A percentile compares a stretch with the other conserved stretches of the same genome.
These are phyloP conservation scores for Vitellaria paradoxa DNA, from an alignment of 179 eudicot genomes.

Conservation along the genomic window DNA sequence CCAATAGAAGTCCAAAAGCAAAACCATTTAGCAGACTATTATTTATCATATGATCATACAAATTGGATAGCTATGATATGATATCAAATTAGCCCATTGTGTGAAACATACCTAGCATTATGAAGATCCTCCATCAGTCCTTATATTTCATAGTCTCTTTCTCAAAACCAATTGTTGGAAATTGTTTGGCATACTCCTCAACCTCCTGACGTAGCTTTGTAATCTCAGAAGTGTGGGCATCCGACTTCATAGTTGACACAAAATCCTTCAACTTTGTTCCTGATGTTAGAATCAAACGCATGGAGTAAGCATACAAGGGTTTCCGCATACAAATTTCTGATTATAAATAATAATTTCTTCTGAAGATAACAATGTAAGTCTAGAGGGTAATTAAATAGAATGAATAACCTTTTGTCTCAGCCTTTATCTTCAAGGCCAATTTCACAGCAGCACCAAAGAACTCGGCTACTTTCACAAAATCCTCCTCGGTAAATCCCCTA, in stretches of 20 bases:
- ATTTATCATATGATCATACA: not conserved
- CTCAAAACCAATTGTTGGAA: constrained; percentile 90
- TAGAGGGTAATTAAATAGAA: not conserved
- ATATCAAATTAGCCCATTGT: not conserved
- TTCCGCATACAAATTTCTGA: not conserved
- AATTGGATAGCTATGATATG: not conserved
- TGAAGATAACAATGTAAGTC: not conserved
- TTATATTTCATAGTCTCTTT: constrained; percentile 90
- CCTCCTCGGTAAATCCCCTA: constrained; percentile 85
- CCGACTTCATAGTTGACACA: constrained; percentile 66
- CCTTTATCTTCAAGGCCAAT: constrained; percentile 82
- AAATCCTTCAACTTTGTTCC: constrained; percentile 95
- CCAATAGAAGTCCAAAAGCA: not conserved
- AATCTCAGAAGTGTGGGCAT: constrained; percentile 46
- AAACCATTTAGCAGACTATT: not conserved
- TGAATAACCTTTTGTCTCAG: constrained; percentile 61
- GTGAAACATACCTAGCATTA: constrained; percentile 7
- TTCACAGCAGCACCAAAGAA: constrained; percentile 88
- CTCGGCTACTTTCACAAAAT: constrained; percentile 90
- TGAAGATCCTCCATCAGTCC: constrained; percentile 31
- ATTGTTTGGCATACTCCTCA: constrained; percentile 94
- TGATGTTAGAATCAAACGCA: constrained; percentile 20
- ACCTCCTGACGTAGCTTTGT: constrained; percentile 62
- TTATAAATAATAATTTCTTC: not conserved
- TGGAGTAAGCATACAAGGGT: constrained; percentile 7